Conservation (phyloP, 2,329 filamentous ascomycete species). For the Penicillium sp. region DNA sequence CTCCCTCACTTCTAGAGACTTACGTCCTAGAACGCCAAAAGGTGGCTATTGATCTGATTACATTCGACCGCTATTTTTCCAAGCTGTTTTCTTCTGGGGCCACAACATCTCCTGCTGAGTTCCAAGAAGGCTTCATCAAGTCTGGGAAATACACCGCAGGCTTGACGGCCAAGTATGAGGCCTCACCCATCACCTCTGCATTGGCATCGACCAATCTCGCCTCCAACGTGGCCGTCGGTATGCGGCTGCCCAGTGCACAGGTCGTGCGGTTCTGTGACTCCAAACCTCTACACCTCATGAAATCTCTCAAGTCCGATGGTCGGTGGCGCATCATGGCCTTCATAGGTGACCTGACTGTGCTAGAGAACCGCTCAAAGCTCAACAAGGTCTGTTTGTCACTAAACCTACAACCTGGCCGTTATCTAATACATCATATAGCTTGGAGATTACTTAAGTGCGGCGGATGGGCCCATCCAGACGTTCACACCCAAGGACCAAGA, state of each 20-base stretch:
- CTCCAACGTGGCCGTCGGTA: slow-evolving; percentile 37
- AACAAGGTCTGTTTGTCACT: slow-evolving; percentile 30
- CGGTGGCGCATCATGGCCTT: slow-evolving; percentile 47
- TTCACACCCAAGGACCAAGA: slow-evolving; percentile 41
- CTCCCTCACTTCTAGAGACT: slow-evolving; percentile 42
- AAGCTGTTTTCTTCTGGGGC: slow-evolving; percentile 45
- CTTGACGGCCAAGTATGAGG: slow-evolving; percentile 48
- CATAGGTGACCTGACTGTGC: slow-evolving; percentile 35
- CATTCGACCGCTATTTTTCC: slow-evolving; percentile 51
- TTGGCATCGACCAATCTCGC: slow-evolving; percentile 30
- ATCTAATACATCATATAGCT: slow-evolving; percentile 23
- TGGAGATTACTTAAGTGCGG: slow-evolving; percentile 35
- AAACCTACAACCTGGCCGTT: not conserved
- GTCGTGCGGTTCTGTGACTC: slow-evolving; percentile 55
- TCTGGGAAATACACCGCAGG: slow-evolving; percentile 55
- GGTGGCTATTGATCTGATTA: slow-evolving; percentile 51
- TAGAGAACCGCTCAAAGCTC: slow-evolving; percentile 25
- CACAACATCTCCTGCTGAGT: slow-evolving; percentile 41
- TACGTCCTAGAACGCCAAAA: slow-evolving; percentile 48
- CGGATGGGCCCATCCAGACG: slow-evolving; percentile 34
- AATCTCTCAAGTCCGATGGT: slow-evolving; percentile 45
- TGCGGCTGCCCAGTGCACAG: slow-evolving; percentile 47
- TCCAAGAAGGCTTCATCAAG: slow-evolving; percentile 51
- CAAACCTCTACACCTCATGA: slow-evolving; percentile 46
- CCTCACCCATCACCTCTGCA: slow-evolving; percentile 41